Conservation (phyloP, 176 grass and related monocot genomes). For the Thalia dealbata region DNA sequence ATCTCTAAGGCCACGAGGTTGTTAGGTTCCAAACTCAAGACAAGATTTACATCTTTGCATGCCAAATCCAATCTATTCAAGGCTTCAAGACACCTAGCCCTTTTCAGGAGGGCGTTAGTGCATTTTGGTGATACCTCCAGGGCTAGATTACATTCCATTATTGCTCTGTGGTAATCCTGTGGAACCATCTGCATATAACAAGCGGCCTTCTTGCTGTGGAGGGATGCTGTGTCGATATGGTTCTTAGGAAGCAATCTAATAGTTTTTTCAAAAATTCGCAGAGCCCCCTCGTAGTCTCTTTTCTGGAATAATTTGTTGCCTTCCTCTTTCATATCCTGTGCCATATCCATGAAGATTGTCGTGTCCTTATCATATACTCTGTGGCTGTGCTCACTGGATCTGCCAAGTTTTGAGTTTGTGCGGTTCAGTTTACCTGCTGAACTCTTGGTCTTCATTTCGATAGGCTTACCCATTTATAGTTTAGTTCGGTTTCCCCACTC, state of each 20-base stretch:
- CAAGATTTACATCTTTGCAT: constrained; percentile 46
- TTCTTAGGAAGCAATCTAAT: constrained; percentile 49
- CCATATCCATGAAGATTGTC: constrained; percentile 66
- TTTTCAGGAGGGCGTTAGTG: constrained; percentile 70
- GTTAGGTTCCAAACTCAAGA: constrained; percentile 57
- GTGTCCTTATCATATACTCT: constrained; percentile 66
- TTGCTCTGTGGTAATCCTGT: constrained; percentile 58
- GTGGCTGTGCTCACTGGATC: constrained; percentile 17
- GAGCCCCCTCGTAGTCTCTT: constrained; percentile 66
- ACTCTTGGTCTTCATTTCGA: constrained; percentile 53
- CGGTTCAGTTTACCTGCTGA: constrained; percentile 24
- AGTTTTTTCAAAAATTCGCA: constrained; percentile 77
- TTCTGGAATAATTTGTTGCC: constrained; percentile 81
- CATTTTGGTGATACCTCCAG: constrained; percentile 51
- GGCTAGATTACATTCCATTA: constrained; percentile 77
- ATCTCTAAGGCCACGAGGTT: constrained; percentile 57
- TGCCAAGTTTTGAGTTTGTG: constrained; percentile 40
- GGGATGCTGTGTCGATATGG: constrained; percentile 51
- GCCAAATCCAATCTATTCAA: constrained; percentile 58
- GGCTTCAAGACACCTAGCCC: constrained; percentile 71
- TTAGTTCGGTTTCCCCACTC: neutral
- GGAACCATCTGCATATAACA: constrained; percentile 86
- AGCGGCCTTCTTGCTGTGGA: constrained; percentile 77
- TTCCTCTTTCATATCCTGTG: constrained; percentile 61
- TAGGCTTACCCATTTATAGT: constrained; percentile 61